Evolutionary conservation across 768 basidiomycete genomes (phyloP).

Genomic region (Termitomyces sp.): DNA sequence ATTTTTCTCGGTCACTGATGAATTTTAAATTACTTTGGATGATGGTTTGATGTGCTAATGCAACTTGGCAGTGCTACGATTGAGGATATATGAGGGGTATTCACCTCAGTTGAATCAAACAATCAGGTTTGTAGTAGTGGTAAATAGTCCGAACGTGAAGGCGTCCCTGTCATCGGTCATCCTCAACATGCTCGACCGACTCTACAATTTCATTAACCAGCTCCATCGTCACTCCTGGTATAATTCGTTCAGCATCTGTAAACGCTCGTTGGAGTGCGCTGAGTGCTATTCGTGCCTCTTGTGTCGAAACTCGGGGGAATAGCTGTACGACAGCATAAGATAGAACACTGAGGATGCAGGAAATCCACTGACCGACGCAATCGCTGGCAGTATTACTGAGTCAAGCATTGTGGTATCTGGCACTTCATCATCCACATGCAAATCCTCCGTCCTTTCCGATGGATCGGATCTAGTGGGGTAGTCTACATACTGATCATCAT

Average conservation of each 20-base stretch:
- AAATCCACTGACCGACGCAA: conserved; percentile 74
- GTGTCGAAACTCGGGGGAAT: conserved; percentile 88
- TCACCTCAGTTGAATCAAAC: neutral
- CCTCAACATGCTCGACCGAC: conserved; percentile 86
- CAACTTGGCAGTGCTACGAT: neutral
- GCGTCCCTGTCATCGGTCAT: conserved; percentile 42
- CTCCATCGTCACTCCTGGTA: conserved; percentile 91
- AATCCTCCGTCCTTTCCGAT: conserved; percentile 41
- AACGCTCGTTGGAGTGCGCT: conserved; percentile 87
- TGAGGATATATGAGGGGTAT: conserved; percentile 12
- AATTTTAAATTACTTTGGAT: conserved; percentile 10
- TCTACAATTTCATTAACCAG: conserved; percentile 93
- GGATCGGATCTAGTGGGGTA: conserved; percentile 41
- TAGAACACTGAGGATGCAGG: neutral
- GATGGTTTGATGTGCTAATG: conserved; percentile 13
- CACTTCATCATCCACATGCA: conserved; percentile 50
- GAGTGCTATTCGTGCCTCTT: conserved; percentile 83
- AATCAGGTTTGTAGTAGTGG: neutral
- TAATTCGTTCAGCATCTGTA: conserved; percentile 90
- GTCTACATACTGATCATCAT: conserved; percentile 51
- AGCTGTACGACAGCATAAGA: conserved; percentile 42
- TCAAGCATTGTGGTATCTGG: conserved; percentile 92
- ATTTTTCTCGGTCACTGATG: neutral
- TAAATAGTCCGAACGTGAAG: neutral
- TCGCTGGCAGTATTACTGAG: conserved; percentile 92